Percentiles rank a stretch among this genome's conserved stretches.
phyloP scores from a whole-genome alignment of 768 basidiomycete genomes.

The Dacryopinax spathularia region DNA sequence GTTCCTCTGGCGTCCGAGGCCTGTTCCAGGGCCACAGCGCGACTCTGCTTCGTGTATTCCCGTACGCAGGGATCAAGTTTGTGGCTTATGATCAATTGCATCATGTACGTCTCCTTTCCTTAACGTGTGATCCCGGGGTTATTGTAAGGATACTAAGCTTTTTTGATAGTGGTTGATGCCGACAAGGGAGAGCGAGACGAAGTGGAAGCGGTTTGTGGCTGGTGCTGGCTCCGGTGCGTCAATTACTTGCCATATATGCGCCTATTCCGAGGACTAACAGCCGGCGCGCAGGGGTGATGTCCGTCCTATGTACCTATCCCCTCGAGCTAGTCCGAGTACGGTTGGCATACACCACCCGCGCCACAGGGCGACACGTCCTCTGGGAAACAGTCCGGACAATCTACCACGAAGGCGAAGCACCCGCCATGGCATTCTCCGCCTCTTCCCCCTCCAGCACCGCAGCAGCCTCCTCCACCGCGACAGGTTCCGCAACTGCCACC shows the following conservation, averaged over 20 bases:
- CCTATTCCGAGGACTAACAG: background rate
- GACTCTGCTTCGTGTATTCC: slow-evolving; percentile 85
- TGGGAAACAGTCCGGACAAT: slow-evolving; percentile 36
- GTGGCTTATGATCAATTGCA: slow-evolving; percentile 89
- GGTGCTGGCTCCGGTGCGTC: slow-evolving; percentile 72
- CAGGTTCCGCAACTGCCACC: slow-evolving; percentile 15
- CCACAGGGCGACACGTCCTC: slow-evolving; percentile 33
- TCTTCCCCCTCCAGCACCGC: slow-evolving; percentile 16
- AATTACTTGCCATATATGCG: slow-evolving; percentile 4
- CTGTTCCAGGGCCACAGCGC: slow-evolving; percentile 93
- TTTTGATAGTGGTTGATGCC: slow-evolving; percentile 68
- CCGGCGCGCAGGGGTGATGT: slow-evolving; percentile 49
- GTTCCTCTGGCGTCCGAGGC: slow-evolving; percentile 48
- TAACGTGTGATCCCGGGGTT: background rate
- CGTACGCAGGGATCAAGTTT: slow-evolving; percentile 93
- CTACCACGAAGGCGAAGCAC: slow-evolving; percentile 45
- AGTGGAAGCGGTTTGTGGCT: slow-evolving; percentile 62
- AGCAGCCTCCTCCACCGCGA: slow-evolving; percentile 13
- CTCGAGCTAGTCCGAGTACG: slow-evolving; percentile 90
- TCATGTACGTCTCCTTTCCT: slow-evolving; percentile 34
- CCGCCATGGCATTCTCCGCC: slow-evolving; percentile 14
- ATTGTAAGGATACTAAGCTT: background rate
- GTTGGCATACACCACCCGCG: slow-evolving; percentile 72
- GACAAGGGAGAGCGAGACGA: slow-evolving; percentile 60
- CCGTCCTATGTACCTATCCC: slow-evolving; percentile 88